Evolutionary conservation across 1,284 basidiomycete genomes (phyloP), one percentile per base, ranked within the genome.

Genomic region (Apiotrichum veenhuisii): DNA sequence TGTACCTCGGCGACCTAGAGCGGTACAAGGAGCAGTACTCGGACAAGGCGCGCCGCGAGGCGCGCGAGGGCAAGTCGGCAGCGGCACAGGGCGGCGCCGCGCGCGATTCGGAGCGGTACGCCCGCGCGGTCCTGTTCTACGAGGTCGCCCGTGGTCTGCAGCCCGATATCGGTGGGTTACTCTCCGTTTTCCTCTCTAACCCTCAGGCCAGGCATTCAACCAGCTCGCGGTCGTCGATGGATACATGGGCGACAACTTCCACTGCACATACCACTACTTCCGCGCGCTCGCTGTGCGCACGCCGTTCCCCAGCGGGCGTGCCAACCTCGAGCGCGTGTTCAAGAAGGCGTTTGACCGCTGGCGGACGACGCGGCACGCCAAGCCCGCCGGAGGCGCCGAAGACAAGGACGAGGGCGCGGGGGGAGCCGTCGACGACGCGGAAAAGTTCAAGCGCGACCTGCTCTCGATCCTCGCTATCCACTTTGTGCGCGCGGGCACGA

Each of bases 1-100:
- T 97, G 30, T 97, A 87, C 74, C 83, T 96, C 22, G 95, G 95
- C 18, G 95, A 98, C 72, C 85, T 98, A 45, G 89, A 91, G 61
- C 82, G 95, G 34, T 98, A 98, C 76, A 83, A 88, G 58, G 94
- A 98, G 70, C 85, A 90, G 59, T 94, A 94, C 69, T 61, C 62
- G 14, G 69, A 68, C 23, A 61, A 63, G 10, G 60, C 66, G 10
- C 55, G 68, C 10, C 63, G 67, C 48, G 64, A 62, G 25, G 63
- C 59, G n/a, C 63, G 62, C 41, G 64, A 63, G 17, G 59, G 63
- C 30, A 30, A 30, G 30, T 12, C 30, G 5, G 7, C 30, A 5
- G 30, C 30, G 7, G 30, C 30, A 5, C 7, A 5, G 30, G 30
- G 7, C 12, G 30, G 30, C 18, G 34, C 48, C 1, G 40, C 54